Evolutionary conservation across 2,329 filamentous ascomycete species (phyloP).

Genomic region (Trichoderma lentiforme): DNA sequence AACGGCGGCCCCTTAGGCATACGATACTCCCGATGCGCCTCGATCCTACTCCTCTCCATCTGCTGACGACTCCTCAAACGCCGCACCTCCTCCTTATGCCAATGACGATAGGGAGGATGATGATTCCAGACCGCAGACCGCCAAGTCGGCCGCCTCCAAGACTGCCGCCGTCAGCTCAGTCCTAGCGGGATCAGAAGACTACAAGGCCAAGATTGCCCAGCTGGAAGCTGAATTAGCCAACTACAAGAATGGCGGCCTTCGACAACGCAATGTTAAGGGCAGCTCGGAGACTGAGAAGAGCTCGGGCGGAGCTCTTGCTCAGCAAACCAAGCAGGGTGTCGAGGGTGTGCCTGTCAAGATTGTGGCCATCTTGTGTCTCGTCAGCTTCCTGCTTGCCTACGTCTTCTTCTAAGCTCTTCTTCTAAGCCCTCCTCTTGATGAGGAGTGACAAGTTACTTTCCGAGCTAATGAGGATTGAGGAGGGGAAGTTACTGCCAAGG

Average conservation of each 20-base stretch:
- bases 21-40: slow-evolving; percentile 44
- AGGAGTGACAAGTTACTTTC: neutral
- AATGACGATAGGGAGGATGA: slow-evolving; percentile 34
- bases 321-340: slow-evolving; percentile 52
- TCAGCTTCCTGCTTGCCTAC: slow-evolving; percentile 93
- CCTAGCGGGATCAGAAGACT: slow-evolving; percentile 51
- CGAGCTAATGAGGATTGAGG: neutral
- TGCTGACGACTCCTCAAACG: slow-evolving; percentile 30
- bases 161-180: slow-evolving; percentile 45
- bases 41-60: slow-evolving; percentile 45
- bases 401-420: slow-evolving; percentile 90
- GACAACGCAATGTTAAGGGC: slow-evolving; percentile 70
- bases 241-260: slow-evolving; percentile 69
- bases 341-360: slow-evolving; percentile 86
- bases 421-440: slow-evolving; percentile 51
- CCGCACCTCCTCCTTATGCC: slow-evolving; percentile 35
- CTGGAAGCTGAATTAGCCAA: slow-evolving; percentile 70
- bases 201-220: slow-evolving; percentile 70
- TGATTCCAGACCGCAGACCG: slow-evolving; percentile 27
- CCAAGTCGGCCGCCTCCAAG: slow-evolving; percentile 32
- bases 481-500: neutral
- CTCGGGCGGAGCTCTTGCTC: slow-evolving; percentile 44
- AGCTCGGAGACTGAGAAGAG: slow-evolving; percentile 50
- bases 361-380: slow-evolving; percentile 76
- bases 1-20: slow-evolving; percentile 25